Conservation (phyloP, 164 flowering plant genomes). For the Nymphaea colorata region DNA sequence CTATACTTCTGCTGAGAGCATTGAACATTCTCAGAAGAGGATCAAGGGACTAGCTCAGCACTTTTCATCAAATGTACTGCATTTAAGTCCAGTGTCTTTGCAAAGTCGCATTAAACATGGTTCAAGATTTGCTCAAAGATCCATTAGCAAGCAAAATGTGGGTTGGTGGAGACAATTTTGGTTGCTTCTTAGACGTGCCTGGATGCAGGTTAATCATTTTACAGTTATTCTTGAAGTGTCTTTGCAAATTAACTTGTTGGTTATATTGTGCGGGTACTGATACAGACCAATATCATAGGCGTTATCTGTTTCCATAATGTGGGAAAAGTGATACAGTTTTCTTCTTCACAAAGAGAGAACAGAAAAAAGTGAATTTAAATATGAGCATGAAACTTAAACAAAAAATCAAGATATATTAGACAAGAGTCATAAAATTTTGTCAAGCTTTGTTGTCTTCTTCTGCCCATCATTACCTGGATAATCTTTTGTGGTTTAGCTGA, state of each 20-base stretch:
- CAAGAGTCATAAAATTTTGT: too few relatives aligned
- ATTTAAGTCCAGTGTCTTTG: constrained; percentile 43
- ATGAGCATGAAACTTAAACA: too few relatives aligned
- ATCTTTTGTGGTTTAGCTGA: neutral
- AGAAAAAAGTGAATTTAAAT: too few relatives aligned
- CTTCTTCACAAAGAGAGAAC: too few relatives aligned
- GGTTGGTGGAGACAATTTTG: constrained; percentile 91
- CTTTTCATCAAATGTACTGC: constrained; percentile 46
- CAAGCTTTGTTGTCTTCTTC: too few relatives aligned
- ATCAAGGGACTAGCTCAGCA: constrained; percentile 79
- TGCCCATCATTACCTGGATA: neutral
- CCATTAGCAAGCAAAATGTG: constrained; percentile 31
- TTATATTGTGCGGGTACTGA: too few relatives aligned
- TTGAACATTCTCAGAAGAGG: constrained; percentile 65
- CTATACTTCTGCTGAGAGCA: constrained; percentile 79
- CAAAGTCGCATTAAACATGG: constrained; percentile 12
- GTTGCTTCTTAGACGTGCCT: constrained; percentile 88
- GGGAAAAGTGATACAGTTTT: too few relatives aligned
- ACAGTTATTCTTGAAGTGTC: neutral
- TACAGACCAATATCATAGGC: too few relatives aligned
- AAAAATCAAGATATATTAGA: too few relatives aligned
- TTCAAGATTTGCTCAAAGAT: constrained; percentile 17
- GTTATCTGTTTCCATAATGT: too few relatives aligned
- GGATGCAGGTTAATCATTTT: constrained; percentile 77
- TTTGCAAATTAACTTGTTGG: too few relatives aligned